These are phyloP conservation scores for Adansonia digitata DNA, from an alignment of 345 rosid species.

Conservation along the genomic window DNA sequence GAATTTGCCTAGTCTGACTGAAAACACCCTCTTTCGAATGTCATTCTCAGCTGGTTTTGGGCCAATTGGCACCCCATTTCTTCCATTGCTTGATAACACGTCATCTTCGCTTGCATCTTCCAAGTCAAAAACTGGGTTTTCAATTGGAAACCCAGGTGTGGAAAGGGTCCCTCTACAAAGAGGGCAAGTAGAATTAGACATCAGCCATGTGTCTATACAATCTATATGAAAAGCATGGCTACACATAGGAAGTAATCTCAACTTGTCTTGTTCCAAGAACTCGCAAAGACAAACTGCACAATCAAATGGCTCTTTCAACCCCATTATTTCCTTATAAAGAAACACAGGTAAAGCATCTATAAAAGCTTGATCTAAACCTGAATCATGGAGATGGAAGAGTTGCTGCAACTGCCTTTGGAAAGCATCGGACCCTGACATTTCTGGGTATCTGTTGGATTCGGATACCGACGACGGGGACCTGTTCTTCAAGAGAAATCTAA, in stretches of 20 bases:
- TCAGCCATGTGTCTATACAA: background rate
- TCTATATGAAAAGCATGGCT: background rate
- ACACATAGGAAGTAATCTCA: background rate
- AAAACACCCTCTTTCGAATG: too few species aligned
- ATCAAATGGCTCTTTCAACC: background rate
- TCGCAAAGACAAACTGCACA: background rate
- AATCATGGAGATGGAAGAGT: background rate
- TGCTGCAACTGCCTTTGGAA: background rate
- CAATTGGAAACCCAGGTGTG: constrained; percentile 55
- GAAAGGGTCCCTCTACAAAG: background rate
- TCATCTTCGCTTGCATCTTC: constrained; percentile 66
- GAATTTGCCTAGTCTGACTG: constrained; percentile 36
- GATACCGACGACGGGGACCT: background rate
- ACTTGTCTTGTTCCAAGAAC: background rate
- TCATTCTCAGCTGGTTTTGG: too few species aligned
- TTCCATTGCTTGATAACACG: constrained; percentile 35
- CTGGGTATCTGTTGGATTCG: background rate
- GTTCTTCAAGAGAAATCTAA: background rate
- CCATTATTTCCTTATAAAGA: background rate
- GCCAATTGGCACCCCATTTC: constrained; percentile 61
- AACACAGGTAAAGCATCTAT: background rate
- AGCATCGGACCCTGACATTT: background rate
- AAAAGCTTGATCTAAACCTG: background rate
- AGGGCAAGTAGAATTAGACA: background rate
- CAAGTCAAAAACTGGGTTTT: constrained; percentile 62